phyloP scores from a whole-genome alignment of 805 yeast species.

The Pichia pseudocactophila region DNA sequence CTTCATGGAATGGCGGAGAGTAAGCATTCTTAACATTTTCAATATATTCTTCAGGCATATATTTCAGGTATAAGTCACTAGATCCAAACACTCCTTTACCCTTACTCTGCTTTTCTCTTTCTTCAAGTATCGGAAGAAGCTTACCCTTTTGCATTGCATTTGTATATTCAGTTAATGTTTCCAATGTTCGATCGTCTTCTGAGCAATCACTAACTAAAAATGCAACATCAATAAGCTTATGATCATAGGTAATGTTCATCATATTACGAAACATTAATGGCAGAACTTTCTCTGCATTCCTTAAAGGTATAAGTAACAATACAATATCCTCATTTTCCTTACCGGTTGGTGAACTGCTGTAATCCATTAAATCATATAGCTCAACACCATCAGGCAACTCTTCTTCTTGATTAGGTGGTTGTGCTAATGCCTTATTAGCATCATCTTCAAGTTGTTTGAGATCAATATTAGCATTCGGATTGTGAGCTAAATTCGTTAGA shows the following conservation, averaged over 20 bases:
- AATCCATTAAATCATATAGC: slow-evolving; percentile 52
- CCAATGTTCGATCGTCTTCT: slow-evolving; percentile 53
- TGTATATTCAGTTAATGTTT: slow-evolving; percentile 55
- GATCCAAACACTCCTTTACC: slow-evolving; percentile 40
- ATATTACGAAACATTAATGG: slow-evolving; percentile 79
- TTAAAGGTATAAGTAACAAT: slow-evolving; percentile 61
- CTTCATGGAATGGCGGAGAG: slow-evolving; percentile 55
- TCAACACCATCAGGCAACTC: slow-evolving; percentile 19
- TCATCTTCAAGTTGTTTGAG: neutral
- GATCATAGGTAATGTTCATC: slow-evolving; percentile 82
- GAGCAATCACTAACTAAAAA: slow-evolving; percentile 78
- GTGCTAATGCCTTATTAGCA: slow-evolving; percentile 7
- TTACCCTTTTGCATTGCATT: slow-evolving; percentile 66
- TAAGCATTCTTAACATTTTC: slow-evolving; percentile 50
- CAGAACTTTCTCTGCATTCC: slow-evolving; percentile 69
- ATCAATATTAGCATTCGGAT: neutral
- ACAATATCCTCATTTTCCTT: slow-evolving; percentile 49
- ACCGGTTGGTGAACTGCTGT: slow-evolving; percentile 45
- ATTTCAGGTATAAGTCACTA: slow-evolving; percentile 53
- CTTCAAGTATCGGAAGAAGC: slow-evolving; percentile 39
- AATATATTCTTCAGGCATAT: slow-evolving; percentile 58
- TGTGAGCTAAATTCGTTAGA: neutral
- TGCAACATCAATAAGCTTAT: slow-evolving; percentile 68
- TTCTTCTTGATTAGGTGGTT: slow-evolving; percentile 11
- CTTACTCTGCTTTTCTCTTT: slow-evolving; percentile 30